Evolutionary conservation across 495 filamentous ascomycete species (phyloP).

Genomic region (Podospora appendiculata): DNA sequence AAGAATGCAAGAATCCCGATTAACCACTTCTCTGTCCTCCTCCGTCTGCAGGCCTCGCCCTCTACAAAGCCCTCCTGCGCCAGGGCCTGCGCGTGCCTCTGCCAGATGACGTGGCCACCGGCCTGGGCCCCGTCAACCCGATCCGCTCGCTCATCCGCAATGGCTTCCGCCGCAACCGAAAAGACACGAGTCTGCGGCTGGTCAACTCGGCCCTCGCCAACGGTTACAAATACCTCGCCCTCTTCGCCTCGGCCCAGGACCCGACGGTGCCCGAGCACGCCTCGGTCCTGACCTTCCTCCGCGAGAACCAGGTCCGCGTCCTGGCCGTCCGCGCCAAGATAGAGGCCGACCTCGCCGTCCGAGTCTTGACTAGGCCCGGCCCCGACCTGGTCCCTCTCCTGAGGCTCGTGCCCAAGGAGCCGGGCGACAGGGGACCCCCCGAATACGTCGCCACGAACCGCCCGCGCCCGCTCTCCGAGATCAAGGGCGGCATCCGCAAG

Average conservation of each 20-base stretch:
- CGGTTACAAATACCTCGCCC: conserved; percentile 46
- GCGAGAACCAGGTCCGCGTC: conserved; percentile 19
- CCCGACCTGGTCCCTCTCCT: conserved; percentile 23
- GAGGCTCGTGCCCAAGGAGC: conserved; percentile 16
- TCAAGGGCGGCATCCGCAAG: conserved; percentile 45
- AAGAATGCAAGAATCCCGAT: too few species aligned
- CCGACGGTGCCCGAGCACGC: conserved; percentile 13
- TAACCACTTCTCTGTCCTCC: not conserved
- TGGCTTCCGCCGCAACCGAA: conserved; percentile 51
- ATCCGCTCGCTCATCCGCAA: conserved; percentile 37
- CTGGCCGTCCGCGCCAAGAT: conserved; percentile 10
- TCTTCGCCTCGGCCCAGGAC: conserved; percentile 7
- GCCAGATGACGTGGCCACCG: conserved; percentile 28
- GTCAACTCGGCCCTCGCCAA: conserved; percentile 48
- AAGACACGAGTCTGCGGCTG: conserved; percentile 46
- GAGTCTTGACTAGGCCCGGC: conserved; percentile 3
- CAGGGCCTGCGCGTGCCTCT: conserved; percentile 46
- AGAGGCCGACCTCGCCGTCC: not conserved
- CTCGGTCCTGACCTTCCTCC: conserved; percentile 26
- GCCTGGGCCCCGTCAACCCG: conserved; percentile 34
- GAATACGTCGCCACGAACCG: conserved; percentile 33
- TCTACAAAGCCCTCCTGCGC: conserved; percentile 65
- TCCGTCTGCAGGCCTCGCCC: conserved; percentile 51
- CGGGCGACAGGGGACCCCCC: conserved; percentile 26
- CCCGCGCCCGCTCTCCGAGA: conserved; percentile 32